phyloP scores from a whole-genome alignment of 108 stramenopile genomes.

The Chaetoceros muelleri region DNA sequence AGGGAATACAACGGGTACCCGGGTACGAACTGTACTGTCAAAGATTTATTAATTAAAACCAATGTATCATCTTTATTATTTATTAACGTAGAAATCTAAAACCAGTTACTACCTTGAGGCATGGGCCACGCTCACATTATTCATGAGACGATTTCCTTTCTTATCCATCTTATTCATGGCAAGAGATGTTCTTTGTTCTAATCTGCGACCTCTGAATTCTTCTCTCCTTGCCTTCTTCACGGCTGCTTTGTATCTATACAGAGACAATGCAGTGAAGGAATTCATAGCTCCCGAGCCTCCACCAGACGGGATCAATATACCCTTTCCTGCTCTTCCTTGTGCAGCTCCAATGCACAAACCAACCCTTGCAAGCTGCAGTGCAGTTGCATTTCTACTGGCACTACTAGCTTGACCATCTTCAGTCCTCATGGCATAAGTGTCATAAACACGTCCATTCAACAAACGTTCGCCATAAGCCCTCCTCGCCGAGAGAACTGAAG shows the following conservation, averaged over 20 bases:
- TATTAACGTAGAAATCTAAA: no score
- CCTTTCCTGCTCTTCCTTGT: slow-evolving; percentile 40
- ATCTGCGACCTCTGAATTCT: slow-evolving; percentile 39
- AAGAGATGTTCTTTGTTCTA: slow-evolving; percentile 29
- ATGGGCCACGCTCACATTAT: slow-evolving; percentile 64
- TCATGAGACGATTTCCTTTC: slow-evolving; percentile 75
- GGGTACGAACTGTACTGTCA: no score
- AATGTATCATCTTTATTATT: no score
- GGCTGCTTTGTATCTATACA: slow-evolving; percentile 76
- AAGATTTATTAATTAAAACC: no score
- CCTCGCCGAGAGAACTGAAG: slow-evolving; percentile 58
- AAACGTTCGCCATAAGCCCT: slow-evolving; percentile 67
- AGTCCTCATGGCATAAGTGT: slow-evolving; percentile 20
- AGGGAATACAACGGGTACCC: no score
- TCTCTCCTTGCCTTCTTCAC: slow-evolving; percentile 71
- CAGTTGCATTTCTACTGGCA: not conserved
- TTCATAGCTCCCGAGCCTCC: slow-evolving; percentile 18
- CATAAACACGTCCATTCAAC: slow-evolving; percentile 55
- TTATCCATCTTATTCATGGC: slow-evolving; percentile 84
- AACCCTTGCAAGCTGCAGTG: slow-evolving; percentile 6
- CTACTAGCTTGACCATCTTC: slow-evolving; percentile 1
- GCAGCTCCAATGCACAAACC: slow-evolving; percentile 15
- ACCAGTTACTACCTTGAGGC: slow-evolving; percentile 63
- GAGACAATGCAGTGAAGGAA: slow-evolving; percentile 59
- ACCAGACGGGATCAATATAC: slow-evolving; percentile 35